phyloP scores from a whole-genome alignment of 768 basidiomycete genomes.

The Inosperma sp. region DNA sequence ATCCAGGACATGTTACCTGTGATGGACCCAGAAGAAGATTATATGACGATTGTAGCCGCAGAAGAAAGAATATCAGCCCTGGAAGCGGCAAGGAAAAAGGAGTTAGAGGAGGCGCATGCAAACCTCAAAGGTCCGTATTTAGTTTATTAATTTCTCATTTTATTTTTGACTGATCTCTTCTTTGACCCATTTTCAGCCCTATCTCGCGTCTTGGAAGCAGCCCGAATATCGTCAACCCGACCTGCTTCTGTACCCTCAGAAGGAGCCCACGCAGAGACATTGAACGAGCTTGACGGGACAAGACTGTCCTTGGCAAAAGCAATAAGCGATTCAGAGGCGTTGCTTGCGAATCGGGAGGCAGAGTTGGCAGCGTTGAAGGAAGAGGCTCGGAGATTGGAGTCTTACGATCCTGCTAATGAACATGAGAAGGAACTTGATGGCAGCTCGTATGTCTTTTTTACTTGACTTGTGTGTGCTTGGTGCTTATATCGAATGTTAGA shows the following conservation, averaged over 20 bases:
- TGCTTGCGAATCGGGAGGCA: conserved; percentile 62
- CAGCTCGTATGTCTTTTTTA: conserved; percentile 51
- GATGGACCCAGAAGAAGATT: conserved; percentile 78
- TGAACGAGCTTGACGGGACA: conserved; percentile 63
- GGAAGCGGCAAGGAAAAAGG: conserved; percentile 56
- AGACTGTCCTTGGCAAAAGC: conserved; percentile 67
- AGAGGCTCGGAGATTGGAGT: conserved; percentile 54
- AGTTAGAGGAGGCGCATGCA: conserved; percentile 61
- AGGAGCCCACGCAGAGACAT: conserved; percentile 50
- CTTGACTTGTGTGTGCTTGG: too few relatives aligned
- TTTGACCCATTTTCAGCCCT: conserved; percentile 43
- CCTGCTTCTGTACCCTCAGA: conserved; percentile 66
- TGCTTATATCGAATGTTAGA: too few relatives aligned
- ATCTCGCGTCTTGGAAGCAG: conserved; percentile 59
- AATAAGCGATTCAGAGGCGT: conserved; percentile 66
- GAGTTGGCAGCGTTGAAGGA: conserved; percentile 67
- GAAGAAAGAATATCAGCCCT: conserved; percentile 64
- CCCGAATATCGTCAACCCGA: conserved; percentile 64
- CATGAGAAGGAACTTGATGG: conserved; percentile 68
- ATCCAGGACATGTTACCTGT: conserved; percentile 67
- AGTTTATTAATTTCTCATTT: not conserved
- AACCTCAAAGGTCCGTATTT: conserved; percentile 55
- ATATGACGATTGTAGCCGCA: conserved; percentile 65
- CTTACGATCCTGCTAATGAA: conserved; percentile 66
- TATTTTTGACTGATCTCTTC: not conserved